A percentile compares a stretch with the other conserved stretches of the same genome.
Evolutionary conservation across 495 filamentous ascomycete genomes (phyloP).

Genomic region (Daldinia grandis): DNA sequence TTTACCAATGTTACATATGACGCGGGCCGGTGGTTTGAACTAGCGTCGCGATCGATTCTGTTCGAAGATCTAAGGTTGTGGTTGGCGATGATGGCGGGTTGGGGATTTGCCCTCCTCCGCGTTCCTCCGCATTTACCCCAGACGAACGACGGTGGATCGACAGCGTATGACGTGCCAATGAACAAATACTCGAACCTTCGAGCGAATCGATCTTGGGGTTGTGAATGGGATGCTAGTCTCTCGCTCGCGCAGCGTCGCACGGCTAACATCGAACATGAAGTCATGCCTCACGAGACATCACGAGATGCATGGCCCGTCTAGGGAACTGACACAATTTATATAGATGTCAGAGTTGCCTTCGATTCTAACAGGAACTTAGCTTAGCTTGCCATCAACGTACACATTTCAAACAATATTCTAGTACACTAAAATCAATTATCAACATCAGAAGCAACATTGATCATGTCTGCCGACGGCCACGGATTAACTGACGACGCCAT

Average conservation of each 20-base stretch:
- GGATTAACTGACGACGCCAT: slow-evolving; percentile 42
- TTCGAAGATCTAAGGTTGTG: slow-evolving; percentile 28
- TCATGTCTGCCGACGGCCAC: slow-evolving; percentile 44
- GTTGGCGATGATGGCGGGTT: slow-evolving; percentile 19
- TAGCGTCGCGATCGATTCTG: slow-evolving; percentile 12
- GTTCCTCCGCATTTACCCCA: slow-evolving; percentile 39
- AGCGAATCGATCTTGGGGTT: slow-evolving; percentile 31
- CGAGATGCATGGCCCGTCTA: slow-evolving; percentile 16
- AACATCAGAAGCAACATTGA: slow-evolving; percentile 21
- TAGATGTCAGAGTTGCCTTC: slow-evolving; percentile 21
- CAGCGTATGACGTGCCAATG: slow-evolving; percentile 39
- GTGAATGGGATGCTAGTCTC: slow-evolving; percentile 29
- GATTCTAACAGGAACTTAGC: neutral
- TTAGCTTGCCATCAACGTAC: neutral
- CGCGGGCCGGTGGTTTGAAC: slow-evolving; percentile 4
- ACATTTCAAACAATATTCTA: slow-evolving; percentile 2
- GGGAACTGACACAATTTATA: slow-evolving; percentile 24
- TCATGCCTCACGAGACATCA: slow-evolving; percentile 37
- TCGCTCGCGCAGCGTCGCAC: slow-evolving; percentile 28
- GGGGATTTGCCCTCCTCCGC: slow-evolving; percentile 13
- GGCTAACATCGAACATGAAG: slow-evolving; percentile 36
- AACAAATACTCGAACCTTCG: slow-evolving; percentile 35
- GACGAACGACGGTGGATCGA: slow-evolving; percentile 39
- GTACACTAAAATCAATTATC: neutral
- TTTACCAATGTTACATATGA: slow-evolving; percentile 32